Evolutionary conservation across 768 basidiomycete species (phyloP).

Genomic region (Amanita rubescens): DNA sequence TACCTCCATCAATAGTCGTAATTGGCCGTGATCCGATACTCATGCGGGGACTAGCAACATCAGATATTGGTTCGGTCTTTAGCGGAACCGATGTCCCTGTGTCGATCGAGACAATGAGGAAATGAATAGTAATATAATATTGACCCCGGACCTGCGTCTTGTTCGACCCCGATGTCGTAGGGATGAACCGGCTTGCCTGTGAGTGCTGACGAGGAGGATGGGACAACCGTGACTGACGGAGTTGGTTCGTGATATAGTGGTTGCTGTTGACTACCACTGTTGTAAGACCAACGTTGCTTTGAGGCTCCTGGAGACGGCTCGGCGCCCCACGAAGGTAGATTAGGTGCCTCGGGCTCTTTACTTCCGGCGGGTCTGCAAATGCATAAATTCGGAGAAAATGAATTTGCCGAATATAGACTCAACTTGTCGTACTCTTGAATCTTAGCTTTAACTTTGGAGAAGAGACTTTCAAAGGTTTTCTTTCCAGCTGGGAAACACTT

Average conservation of each 20-base stretch:
- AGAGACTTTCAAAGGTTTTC: constrained; percentile 64
- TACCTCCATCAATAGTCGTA: constrained; percentile 26
- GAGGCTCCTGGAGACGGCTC: neutral
- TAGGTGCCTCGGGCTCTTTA: neutral
- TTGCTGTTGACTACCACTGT: constrained; percentile 14
- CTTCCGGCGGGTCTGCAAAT: neutral
- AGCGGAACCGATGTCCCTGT: neutral
- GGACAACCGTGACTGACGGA: constrained; percentile 8
- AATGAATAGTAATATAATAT: neutral
- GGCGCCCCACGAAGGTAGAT: constrained; percentile 4
- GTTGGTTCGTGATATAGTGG: constrained; percentile 27
- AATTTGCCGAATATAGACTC: constrained; percentile 22
- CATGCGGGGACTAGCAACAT: neutral
- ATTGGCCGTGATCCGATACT: constrained; percentile 2
- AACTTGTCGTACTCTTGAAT: constrained; percentile 70
- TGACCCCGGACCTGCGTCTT: constrained; percentile 6
- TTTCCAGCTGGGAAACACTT: constrained; percentile 48
- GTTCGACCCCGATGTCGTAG: constrained; percentile 13
- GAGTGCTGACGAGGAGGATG: constrained; percentile 11
- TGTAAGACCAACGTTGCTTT: constrained; percentile 3
- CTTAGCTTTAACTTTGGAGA: constrained; percentile 78
- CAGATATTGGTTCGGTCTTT: neutral
- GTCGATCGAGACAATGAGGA: neutral
- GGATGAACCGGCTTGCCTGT: constrained; percentile 7
- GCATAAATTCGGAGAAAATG: neutral